These are phyloP conservation scores for Nevesoporus exiguus DNA, from an alignment of 768 basidiomycete species.

Conservation along the genomic window DNA sequence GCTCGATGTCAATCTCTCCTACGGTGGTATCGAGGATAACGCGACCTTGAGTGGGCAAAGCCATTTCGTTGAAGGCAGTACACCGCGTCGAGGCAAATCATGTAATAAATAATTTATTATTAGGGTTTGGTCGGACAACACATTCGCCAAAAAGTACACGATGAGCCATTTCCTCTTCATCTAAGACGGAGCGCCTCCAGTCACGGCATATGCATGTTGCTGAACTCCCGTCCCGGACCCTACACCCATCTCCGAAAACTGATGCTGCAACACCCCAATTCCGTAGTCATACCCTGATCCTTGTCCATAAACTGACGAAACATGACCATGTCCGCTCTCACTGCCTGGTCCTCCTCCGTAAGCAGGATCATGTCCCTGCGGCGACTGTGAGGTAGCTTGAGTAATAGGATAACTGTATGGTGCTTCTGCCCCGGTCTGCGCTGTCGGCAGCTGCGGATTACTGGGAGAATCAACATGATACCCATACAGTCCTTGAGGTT, in stretches of 20 bases:
- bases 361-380: conserved; percentile 8
- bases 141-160: background rate
- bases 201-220: conserved; percentile 22
- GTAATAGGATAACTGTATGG: conserved; percentile 19
- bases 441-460: background rate
- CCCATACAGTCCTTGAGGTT: conserved; percentile 20
- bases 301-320: conserved; percentile 17
- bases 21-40: conserved; percentile 87
- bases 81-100: background rate
- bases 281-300: conserved; percentile 23
- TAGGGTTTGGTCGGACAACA: conserved; percentile 18
- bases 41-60: conserved; percentile 80
- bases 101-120: conserved; percentile 12
- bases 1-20: conserved; percentile 84
- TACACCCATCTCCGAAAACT: conserved; percentile 32
- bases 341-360: conserved; percentile 24
- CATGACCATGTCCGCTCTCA: conserved; percentile 23
- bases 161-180: background rate
- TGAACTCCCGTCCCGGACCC: conserved; percentile 19
- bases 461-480: conserved; percentile 18
- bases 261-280: conserved; percentile 25
- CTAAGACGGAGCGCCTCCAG: conserved; percentile 18
- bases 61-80: conserved; percentile 48
- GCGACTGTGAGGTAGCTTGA: conserved; percentile 16
- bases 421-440: conserved; percentile 6